phyloP scores from a whole-genome alignment of 768 basidiomycete species.

The Hygrophoropsis aurantiaca region DNA sequence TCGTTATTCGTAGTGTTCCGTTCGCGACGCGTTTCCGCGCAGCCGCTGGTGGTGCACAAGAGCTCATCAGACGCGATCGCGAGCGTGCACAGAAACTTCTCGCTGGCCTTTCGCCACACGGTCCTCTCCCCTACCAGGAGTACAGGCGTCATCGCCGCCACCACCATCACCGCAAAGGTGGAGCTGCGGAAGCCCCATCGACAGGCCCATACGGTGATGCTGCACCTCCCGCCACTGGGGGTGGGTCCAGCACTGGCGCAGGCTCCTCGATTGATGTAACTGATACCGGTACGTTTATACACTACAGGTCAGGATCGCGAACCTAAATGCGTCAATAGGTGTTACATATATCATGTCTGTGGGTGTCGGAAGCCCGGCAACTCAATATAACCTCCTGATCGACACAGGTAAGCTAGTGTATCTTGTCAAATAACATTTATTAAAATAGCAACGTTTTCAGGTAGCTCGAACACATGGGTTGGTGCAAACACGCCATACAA shows the following conservation, averaged over 20 bases:
- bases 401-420: conserved; percentile 49
- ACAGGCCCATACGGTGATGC: conserved; percentile 20
- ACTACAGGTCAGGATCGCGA: background rate
- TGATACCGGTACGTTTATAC: conserved; percentile 41
- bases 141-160: conserved; percentile 20
- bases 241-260: conserved; percentile 6
- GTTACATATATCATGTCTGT: conserved; percentile 56
- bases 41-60: conserved; percentile 37
- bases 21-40: conserved; percentile 44
- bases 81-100: conserved; percentile 56
- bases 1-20: conserved; percentile 38
- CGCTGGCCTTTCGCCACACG: conserved; percentile 53
- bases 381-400: conserved; percentile 51
- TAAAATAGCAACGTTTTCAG: conserved; percentile 17
- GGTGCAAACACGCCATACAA: conserved; percentile 49
- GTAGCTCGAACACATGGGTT: conserved; percentile 56
- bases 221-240: conserved; percentile 14
- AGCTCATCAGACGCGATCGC: conserved; percentile 53
- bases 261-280: conserved; percentile 50
- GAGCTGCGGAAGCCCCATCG: background rate
- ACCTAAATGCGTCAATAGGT: conserved; percentile 18
- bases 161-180: conserved; percentile 17
- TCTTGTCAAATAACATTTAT: background rate
- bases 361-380: conserved; percentile 51
- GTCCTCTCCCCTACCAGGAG: conserved; percentile 40